Conservation (phyloP, 192 early-diverging fungal species). For the Gaertneriomyces sp. region DNA sequence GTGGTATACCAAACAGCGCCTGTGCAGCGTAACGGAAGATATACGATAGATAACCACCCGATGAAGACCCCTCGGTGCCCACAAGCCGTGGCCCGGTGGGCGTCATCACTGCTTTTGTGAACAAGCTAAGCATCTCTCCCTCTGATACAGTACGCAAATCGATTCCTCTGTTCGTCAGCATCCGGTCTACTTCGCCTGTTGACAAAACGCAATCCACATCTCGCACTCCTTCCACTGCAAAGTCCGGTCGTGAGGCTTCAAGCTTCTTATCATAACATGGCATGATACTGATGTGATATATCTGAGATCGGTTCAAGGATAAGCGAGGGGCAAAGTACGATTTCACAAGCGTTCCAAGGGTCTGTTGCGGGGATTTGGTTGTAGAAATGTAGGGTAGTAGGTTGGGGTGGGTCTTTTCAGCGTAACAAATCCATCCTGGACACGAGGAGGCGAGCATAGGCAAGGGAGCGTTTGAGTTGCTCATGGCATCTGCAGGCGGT, state of each 20-base stretch:
- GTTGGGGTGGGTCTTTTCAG: conserved; percentile 94
- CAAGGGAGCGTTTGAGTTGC: conserved; percentile 48
- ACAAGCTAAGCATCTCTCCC: conserved; percentile 49
- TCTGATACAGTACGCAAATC: conserved; percentile 47
- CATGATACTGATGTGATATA: conserved; percentile 95
- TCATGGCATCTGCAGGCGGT: conserved; percentile 56
- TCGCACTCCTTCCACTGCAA: conserved; percentile 76
- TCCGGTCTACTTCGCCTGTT: conserved; percentile 85
- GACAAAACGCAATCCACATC: conserved; percentile 98
- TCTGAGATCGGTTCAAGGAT: conserved; percentile 59
- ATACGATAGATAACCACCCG: conserved; percentile 89
- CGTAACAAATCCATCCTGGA: conserved; percentile 96
- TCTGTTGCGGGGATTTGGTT: conserved; percentile 95
- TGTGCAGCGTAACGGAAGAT: conserved; percentile 79
- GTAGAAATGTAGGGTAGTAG: conserved; percentile 84
- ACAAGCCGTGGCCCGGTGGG: conserved; percentile 34
- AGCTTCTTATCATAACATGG: conserved; percentile 99
- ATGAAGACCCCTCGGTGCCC: conserved; percentile 74
- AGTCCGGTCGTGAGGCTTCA: conserved; percentile 90
- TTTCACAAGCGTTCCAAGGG: conserved; percentile 93
- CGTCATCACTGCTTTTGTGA: conserved; percentile 21
- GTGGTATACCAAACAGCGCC: conserved; percentile 67
- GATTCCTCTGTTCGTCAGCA: conserved; percentile 66
- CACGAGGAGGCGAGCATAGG: conserved; percentile 56
- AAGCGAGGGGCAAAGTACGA: conserved; percentile 69